Conservation (phyloP, 2,329 filamentous ascomycete species). For the Corinectria fuckeliana region DNA sequence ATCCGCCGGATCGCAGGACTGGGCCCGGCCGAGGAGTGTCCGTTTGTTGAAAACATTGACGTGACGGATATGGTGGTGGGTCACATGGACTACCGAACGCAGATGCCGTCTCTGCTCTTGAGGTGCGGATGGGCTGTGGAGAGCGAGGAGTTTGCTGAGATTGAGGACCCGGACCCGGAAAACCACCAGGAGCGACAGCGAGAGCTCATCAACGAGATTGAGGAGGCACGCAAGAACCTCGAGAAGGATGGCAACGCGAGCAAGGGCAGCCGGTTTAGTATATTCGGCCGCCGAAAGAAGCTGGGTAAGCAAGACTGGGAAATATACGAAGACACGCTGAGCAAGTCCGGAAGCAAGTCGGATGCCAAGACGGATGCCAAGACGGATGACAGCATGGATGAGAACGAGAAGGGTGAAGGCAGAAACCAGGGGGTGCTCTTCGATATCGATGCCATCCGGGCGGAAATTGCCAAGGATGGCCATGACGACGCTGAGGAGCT, state of each 20-base stretch:
- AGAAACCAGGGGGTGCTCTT: constrained; percentile 77
- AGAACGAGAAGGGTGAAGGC: constrained; percentile 43
- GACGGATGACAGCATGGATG: constrained; percentile 24
- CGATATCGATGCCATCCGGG: constrained; percentile 91
- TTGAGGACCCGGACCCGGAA: constrained; percentile 96
- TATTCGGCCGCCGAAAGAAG: constrained; percentile 86
- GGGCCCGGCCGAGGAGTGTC: constrained; percentile 75
- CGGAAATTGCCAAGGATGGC: constrained; percentile 77
- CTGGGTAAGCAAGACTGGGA: constrained; percentile 89
- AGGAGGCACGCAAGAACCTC: constrained; percentile 87
- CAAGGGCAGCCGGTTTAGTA: constrained; percentile 66
- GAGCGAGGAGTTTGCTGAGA: constrained; percentile 93
- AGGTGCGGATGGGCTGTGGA: constrained; percentile 92
- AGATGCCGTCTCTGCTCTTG: constrained; percentile 86
- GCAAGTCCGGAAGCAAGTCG: constrained; percentile 43
- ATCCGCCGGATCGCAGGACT: constrained; percentile 89
- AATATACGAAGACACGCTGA: constrained; percentile 77
- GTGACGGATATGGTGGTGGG: constrained; percentile 85
- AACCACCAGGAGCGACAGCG: constrained; percentile 87
- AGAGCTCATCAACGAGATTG: constrained; percentile 95
- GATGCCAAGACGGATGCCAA: background rate
- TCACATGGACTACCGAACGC: constrained; percentile 94
- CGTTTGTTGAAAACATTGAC: constrained; percentile 86
- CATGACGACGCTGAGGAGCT: constrained; percentile 60
- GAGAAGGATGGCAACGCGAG: constrained; percentile 78